Evolutionary conservation across 495 filamentous ascomycete genomes (phyloP), one percentile per base, ranked within the genome.

Genomic region (Friedmanniomyces endolithicus): DNA sequence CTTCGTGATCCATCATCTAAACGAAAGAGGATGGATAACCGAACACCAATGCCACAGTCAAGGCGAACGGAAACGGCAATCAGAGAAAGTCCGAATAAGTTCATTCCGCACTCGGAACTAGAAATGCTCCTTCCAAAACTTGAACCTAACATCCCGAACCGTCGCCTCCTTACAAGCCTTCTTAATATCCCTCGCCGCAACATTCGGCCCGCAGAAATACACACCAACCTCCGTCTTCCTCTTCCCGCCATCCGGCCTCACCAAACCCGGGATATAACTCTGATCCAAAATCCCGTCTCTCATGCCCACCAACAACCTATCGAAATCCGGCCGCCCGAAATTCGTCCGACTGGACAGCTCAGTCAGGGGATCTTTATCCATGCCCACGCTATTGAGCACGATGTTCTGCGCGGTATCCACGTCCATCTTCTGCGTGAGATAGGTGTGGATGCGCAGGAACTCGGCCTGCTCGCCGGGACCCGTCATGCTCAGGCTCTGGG

Each of bases 51-150:
- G n/a, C n/a, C n/a, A n/a, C n/a, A n/a, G n/a, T n/a, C n/a, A n/a
- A n/a, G n/a, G n/a, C n/a, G n/a, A n/a, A n/a, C n/a, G n/a, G n/a
- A n/a, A n/a, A n/a, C n/a, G n/a, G n/a, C n/a, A n/a, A n/a, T n/a
- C n/a, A n/a, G 27, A 31, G 27, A 9, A 31, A 31, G 27, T 31
- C 27, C 27, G 27, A n/a, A n/a, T n/a, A n/a, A n/a, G n/a, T n/a
- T n/a, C n/a, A 31, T 31, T 31, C 27, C 27, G n/a, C n/a, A n/a
- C n/a, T n/a, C n/a, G n/a, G n/a, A n/a, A n/a, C 58, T 59, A 72
- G 50, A 71, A 85, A 75, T 99, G 89, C 71, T 99, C 92, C 72
- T 97, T 99, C 92, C 92, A 99, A 75, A 99, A 99, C 67, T 87
- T 88, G 73, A 97, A 99, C 53, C 78, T 79, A 52, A 98, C 86